phyloP scores from a whole-genome alignment of 768 basidiomycete species.

The Boletus rubropictus region DNA sequence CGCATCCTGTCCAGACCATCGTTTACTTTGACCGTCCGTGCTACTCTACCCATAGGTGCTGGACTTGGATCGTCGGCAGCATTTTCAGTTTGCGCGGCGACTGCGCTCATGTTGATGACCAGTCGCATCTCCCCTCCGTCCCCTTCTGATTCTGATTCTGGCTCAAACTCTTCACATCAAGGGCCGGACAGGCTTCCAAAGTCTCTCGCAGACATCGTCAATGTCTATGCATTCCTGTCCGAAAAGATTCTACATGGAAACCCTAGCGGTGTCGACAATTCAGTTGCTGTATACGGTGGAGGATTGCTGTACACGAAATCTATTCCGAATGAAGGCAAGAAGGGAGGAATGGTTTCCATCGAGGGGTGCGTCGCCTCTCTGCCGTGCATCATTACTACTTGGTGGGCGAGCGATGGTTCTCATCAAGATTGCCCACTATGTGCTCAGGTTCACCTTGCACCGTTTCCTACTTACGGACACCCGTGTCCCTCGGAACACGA shows the following conservation, averaged over 20 bases:
- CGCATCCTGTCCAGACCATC: slow-evolving; percentile 47
- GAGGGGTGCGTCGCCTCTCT: slow-evolving; percentile 57
- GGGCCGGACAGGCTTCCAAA: slow-evolving; percentile 54
- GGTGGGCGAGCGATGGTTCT: not conserved
- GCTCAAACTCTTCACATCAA: slow-evolving; percentile 23
- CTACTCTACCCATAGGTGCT: slow-evolving; percentile 89
- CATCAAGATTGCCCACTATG: slow-evolving; percentile 1
- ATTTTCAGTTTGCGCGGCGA: slow-evolving; percentile 83
- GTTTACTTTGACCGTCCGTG: slow-evolving; percentile 76
- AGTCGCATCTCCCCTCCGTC: slow-evolving; percentile 57
- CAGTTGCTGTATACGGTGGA: slow-evolving; percentile 88
- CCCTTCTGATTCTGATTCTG: slow-evolving; percentile 15
- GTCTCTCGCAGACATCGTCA: slow-evolving; percentile 69
- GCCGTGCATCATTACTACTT: not conserved
- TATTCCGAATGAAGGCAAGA: slow-evolving; percentile 48
- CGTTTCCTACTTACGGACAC: slow-evolving; percentile 91
- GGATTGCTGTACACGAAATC: slow-evolving; percentile 85
- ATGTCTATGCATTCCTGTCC: slow-evolving; percentile 88
- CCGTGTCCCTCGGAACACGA: slow-evolving; percentile 89
- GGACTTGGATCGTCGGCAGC: slow-evolving; percentile 97
- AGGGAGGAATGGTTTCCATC: slow-evolving; percentile 78
- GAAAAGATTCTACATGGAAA: slow-evolving; percentile 98
- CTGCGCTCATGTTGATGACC: slow-evolving; percentile 72
- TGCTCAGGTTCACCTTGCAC: slow-evolving; percentile 82
- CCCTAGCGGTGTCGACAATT: slow-evolving; percentile 96